Base-by-base conservation (phyloP, 2,329 filamentous ascomycete species). In the Colletotrichum cuscutae region DNA sequence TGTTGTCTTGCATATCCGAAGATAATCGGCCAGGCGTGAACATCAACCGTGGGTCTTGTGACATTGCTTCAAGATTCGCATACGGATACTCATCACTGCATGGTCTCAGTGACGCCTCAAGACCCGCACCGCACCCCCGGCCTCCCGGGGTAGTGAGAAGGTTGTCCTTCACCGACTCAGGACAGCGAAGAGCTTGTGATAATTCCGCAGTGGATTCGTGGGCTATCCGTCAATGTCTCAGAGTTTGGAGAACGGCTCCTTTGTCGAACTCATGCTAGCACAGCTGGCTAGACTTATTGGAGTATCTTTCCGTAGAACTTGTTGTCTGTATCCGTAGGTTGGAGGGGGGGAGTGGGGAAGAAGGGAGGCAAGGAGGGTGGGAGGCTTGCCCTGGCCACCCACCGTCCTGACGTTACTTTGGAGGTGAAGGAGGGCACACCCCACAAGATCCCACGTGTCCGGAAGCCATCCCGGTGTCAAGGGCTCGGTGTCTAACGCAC, bases 371-470 rank as follows among this genome's bases (percentile, higher is more conserved):
- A 30, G 30, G 28, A 49, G 57, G 63, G 46, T 49, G 61, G 61
- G n/a, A 56, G 30, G 59, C 59, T 59, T 69, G 53, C 19, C 65
- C 24, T 57, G 52, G 49, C 19, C 7, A 26, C 30, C 30, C 52
- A 32, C 67, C 53, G 49, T 58, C 60, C 59, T 54, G 66, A 69
- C 53, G 53, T 72, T 64, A 65, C 53, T 59, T 49, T 35, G 53
- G 13, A 46, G 59, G 70, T 72, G 42, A 65, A 65, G 65, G 32
- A 72, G 65, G 60, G 53, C 66, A 65, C 46, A 57, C 49, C 68
- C 65, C 70, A 37, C 70, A 70, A 64, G 53, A 61, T 72, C 60
- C 70, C 66, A 72, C 70, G 65, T 72, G 70, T 61, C 53, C 66
- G 66, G 70, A 65, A 72, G 60, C 32, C 12, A 24, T 69, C 54